Conservation (phyloP, 495 filamentous ascomycete species). For the Xylaria castorea region DNA sequence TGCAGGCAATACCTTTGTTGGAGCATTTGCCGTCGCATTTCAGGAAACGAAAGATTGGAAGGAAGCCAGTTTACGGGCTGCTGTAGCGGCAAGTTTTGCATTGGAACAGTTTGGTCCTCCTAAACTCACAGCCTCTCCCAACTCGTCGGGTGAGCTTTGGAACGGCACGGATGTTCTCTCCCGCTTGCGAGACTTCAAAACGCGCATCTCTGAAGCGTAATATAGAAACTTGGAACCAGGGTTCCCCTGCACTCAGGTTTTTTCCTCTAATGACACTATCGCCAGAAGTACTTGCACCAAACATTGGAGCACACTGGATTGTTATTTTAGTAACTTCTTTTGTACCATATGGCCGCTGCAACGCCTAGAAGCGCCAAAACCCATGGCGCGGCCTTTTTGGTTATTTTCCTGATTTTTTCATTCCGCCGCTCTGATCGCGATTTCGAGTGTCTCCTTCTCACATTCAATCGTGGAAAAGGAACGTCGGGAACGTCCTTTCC, state of each 20-base stretch:
- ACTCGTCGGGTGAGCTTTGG: slow-evolving; percentile 10
- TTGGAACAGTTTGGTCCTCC: slow-evolving; percentile 51
- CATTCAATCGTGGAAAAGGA: too few relatives aligned
- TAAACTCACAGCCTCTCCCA: slow-evolving; percentile 17
- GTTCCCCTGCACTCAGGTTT: not conserved
- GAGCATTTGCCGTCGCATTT: slow-evolving; percentile 44
- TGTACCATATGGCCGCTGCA: not conserved
- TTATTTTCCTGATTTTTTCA: not conserved
- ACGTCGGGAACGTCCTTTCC: too few relatives aligned
- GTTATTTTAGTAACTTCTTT: not conserved
- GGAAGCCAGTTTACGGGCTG: slow-evolving; percentile 41
- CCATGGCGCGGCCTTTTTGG: not conserved
- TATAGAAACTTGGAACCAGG: not conserved
- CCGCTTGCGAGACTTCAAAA: not conserved
- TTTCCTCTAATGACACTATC: not conserved
- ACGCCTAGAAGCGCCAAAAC: not conserved
- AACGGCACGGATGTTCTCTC: slow-evolving; percentile 1
- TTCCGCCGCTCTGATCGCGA: not conserved
- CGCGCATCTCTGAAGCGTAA: not conserved
- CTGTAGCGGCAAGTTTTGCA: slow-evolving; percentile 46
- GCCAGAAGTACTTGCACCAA: not conserved
- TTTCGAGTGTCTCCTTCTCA: not conserved
- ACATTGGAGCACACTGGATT: not conserved
- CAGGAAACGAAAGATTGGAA: slow-evolving; percentile 32
- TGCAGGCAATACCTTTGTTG: slow-evolving; percentile 48